Conservation (phyloP, 1,284 basidiomycete genomes). For the Papiliotrema laurentii region DNA sequence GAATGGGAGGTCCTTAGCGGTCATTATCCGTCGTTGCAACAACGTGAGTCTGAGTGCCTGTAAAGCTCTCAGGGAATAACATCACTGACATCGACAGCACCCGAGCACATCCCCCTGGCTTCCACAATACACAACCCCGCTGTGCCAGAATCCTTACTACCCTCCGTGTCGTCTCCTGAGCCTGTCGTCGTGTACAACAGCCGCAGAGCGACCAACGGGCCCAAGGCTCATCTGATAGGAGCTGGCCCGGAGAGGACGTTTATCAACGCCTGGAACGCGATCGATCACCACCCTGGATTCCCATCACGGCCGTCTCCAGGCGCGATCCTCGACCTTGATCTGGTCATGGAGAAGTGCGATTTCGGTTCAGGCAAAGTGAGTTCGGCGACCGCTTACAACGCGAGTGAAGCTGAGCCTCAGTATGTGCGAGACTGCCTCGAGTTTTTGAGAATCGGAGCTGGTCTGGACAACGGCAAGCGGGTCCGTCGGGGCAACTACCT, state of each 20-base stretch:
- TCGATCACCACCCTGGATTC: constrained; percentile 38
- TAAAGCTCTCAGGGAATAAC: background rate
- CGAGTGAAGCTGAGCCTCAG: constrained; percentile 39
- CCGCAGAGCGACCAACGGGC: constrained; percentile 20
- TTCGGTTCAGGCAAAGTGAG: constrained; percentile 71
- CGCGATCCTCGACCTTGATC: constrained; percentile 77
- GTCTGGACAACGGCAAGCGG: constrained; percentile 59
- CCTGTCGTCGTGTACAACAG: constrained; percentile 34
- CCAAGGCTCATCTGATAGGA: constrained; percentile 52
- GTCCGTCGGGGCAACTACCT: constrained; percentile 57
- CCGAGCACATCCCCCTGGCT: constrained; percentile 62
- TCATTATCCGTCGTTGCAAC: constrained; percentile 75
- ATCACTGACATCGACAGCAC: constrained; percentile 51
- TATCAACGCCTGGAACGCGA: constrained; percentile 58
- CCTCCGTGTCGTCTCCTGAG: constrained; percentile 26
- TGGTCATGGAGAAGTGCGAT: constrained; percentile 83
- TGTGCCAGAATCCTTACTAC: constrained; percentile 53
- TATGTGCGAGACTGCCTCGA: constrained; percentile 75
- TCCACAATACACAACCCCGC: constrained; percentile 64
- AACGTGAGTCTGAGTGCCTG: constrained; percentile 55
- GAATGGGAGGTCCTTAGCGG: constrained; percentile 87
- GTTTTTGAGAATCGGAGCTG: constrained; percentile 62
- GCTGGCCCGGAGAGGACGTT: constrained; percentile 71
- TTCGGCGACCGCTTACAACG: constrained; percentile 7
- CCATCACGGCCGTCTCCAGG: constrained; percentile 78